Percentiles rank a stretch among this genome's conserved stretches.
Conservation (phyloP, 1,284 basidiomycete species). For the Farysia itapuensis region DNA sequence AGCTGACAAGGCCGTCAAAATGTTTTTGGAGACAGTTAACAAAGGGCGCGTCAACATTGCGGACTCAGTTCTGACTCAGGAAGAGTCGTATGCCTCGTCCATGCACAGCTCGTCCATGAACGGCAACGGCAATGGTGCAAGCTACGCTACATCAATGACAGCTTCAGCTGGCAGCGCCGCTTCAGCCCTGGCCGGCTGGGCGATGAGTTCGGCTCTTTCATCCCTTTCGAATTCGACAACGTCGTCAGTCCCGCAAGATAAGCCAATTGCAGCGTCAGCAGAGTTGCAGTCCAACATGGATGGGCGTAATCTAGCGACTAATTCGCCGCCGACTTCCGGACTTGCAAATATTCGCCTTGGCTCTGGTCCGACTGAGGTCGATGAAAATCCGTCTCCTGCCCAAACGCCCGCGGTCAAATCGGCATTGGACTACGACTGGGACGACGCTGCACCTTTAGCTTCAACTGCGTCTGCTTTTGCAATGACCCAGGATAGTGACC, state of each 20-base stretch:
- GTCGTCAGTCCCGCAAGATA: conserved; percentile 12
- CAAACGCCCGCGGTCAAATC: conserved; percentile 7
- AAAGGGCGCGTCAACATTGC: conserved; percentile 34
- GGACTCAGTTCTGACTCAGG: conserved; percentile 37
- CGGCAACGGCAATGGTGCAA: conserved; percentile 6
- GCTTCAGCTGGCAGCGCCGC: conserved; percentile 52
- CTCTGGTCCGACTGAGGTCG: conserved; percentile 4
- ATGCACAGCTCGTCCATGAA: conserved; percentile 8
- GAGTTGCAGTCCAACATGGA: conserved; percentile 37
- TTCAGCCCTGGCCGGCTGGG: conserved; percentile 51
- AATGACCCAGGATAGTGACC: conserved; percentile 7
- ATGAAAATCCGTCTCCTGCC: conserved; percentile 1
- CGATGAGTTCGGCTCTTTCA: conserved; percentile 40
- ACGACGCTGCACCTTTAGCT: conserved; percentile 14
- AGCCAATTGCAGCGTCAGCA: conserved; percentile 14
- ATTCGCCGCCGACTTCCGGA: conserved; percentile 6
- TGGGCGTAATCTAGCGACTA: conserved; percentile 12
- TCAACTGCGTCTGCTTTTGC: conserved; percentile 21
- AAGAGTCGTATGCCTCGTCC: conserved; percentile 16
- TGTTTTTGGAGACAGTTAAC: conserved; percentile 48
- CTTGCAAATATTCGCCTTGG: conserved; percentile 28
- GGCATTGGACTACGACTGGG: conserved; percentile 25
- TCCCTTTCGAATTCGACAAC: conserved; percentile 25
- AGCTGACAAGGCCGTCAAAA: conserved; percentile 42
- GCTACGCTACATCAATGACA: conserved; percentile 29